These are phyloP conservation scores for Penicillium glabrum DNA, from an alignment of 2,329 filamentous ascomycete species.

Conservation along the genomic window DNA sequence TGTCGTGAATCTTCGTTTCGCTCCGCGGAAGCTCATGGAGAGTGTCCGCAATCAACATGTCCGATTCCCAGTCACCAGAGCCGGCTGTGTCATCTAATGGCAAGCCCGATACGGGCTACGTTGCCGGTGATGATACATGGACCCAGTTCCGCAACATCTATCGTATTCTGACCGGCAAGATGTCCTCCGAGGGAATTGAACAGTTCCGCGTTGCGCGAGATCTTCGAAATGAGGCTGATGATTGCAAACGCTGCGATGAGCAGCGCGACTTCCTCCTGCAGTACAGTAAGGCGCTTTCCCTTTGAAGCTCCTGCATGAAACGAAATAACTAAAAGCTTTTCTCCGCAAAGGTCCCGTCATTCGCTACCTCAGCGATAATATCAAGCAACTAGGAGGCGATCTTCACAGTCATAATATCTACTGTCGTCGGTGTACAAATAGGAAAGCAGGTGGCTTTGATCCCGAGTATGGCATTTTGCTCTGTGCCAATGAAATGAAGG, in stretches of 20 bases:
- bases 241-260: slow-evolving; percentile 79
- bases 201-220: slow-evolving; percentile 79
- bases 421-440: slow-evolving; percentile 74
- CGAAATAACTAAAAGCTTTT: slow-evolving; percentile 3
- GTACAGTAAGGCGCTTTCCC: slow-evolving; percentile 55
- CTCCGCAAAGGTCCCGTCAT: slow-evolving; percentile 65
- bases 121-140: slow-evolving; percentile 42
- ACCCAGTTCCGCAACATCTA: slow-evolving; percentile 81
- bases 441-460: slow-evolving; percentile 80
- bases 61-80: slow-evolving; percentile 27
- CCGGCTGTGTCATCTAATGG: slow-evolving; percentile 18
- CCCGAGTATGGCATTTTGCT: slow-evolving; percentile 84
- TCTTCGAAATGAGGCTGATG: slow-evolving; percentile 69
- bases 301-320: not conserved
- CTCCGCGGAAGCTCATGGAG: slow-evolving; percentile 3
- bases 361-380: slow-evolving; percentile 80
- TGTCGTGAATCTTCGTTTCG: slow-evolving; percentile 27
- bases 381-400: slow-evolving; percentile 73
- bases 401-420: slow-evolving; percentile 74
- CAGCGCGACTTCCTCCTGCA: slow-evolving; percentile 80
- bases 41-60: slow-evolving; percentile 24
- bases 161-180: slow-evolving; percentile 71
- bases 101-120: slow-evolving; percentile 36
- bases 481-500: slow-evolving; percentile 86
- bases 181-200: slow-evolving; percentile 67